A percentile compares a stretch with the other conserved stretches of the same genome.
Evolutionary conservation across 2,329 filamentous ascomycete species (phyloP).

Genomic region (Colletotrichum neosansevieriae): DNA sequence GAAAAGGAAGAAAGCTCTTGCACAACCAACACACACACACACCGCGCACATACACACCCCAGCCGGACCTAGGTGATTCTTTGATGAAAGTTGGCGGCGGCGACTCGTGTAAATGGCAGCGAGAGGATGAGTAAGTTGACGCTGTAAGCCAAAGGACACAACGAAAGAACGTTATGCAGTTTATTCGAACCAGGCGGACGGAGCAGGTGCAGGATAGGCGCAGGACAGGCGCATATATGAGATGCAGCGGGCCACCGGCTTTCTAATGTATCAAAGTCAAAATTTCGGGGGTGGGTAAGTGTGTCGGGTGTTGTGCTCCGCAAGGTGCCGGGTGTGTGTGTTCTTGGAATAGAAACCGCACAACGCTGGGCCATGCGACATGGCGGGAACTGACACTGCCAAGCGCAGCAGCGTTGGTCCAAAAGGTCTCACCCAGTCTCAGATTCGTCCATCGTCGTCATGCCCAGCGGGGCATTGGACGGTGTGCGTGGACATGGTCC

Average conservation of each 20-base stretch:
- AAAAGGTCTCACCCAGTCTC: conserved; percentile 38
- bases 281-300: conserved; percentile 10
- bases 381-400: conserved; percentile 39
- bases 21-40: neutral
- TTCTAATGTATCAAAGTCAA: conserved; percentile 36
- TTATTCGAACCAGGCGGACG: neutral
- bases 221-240: conserved; percentile 12
- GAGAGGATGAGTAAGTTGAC: conserved; percentile 28
- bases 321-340: neutral
- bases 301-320: too few species aligned
- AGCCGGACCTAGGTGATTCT: neutral
- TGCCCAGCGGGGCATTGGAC: conserved; percentile 23
- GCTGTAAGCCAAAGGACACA: neutral
- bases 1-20: conserved; percentile 8
- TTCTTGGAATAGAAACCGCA: conserved; percentile 37
- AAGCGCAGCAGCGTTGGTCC: conserved; percentile 36
- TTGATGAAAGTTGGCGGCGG: conserved; percentile 3
- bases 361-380: conserved; percentile 28
- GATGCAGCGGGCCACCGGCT: conserved; percentile 18
- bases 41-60: neutral
- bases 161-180: too few species aligned
- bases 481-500: conserved; percentile 26
- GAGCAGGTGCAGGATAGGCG: conserved; percentile 8
- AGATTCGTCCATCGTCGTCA: conserved; percentile 37
- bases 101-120: neutral